Evolutionary conservation across 176 grass and related monocot species (phyloP).

Genomic region (Carex parvula): DNA sequence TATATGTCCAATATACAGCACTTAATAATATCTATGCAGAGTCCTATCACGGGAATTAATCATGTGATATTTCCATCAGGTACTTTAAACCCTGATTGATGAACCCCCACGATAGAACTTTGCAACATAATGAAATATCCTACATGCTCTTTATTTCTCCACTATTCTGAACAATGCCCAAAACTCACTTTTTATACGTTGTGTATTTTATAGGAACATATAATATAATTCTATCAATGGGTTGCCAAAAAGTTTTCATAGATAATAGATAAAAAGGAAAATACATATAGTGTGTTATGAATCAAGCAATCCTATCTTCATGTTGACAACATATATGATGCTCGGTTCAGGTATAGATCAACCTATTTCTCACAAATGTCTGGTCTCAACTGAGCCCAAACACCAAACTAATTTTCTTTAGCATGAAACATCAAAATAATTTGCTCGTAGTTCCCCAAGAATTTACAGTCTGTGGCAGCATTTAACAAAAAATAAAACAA

Average conservation of each 20-base stretch:
- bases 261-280: neutral
- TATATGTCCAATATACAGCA: neutral
- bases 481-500: neutral
- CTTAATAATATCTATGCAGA: neutral
- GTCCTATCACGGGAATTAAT: neutral
- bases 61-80: neutral
- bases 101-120: neutral
- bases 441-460: neutral
- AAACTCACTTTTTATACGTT: neutral
- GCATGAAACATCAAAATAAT: neutral
- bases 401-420: neutral
- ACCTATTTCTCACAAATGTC: neutral
- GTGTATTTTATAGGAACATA: neutral
- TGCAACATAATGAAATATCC: neutral
- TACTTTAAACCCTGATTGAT: neutral
- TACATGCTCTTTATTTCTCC: neutral
- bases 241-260: neutral
- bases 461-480: neutral
- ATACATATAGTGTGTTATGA: neutral
- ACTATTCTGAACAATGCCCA: neutral
- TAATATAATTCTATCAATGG: neutral
- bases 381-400: neutral
- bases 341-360: neutral
- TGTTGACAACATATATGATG: neutral
- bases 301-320: neutral